Evolutionary conservation across 2,329 filamentous ascomycete genomes (phyloP), one percentile per base, ranked within the genome.

Genomic region (Aspergillus oerlinghausenensis): DNA sequence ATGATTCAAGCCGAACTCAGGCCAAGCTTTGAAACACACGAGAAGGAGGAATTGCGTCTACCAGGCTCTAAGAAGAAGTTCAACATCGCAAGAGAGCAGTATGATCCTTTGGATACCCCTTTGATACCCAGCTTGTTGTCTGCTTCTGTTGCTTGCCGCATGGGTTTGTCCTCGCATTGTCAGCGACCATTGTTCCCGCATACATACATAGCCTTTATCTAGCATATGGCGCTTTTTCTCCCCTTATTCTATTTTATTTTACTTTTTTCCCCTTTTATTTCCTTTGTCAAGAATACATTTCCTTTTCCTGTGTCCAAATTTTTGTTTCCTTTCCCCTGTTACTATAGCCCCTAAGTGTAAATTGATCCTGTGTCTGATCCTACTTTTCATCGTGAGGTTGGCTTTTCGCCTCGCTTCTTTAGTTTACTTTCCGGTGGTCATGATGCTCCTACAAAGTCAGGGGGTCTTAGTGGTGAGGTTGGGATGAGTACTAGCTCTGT

Each of bases 61-160:
- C 28, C 45, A 62, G 59, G 57, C 62, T 66, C 60, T 60, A 55
- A 54, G 54, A 58, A 61, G 43, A 47, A 47, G 43, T 62, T 51
- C 54, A 58, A 61, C 55, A 60, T 62, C 63, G 57, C 11, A 47
- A 66, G 63, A 65, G 63, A 69, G 65, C 66, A 71, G 63, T 63
- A 60, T 67, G 66, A 65, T 69, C 68, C 67, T 70, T 73, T 73
- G 70, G 69, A 70, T 71, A 74, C 71, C 71, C 71, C 48, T 32
- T 25, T 55, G 47, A 65, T 67, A 64, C 65, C 51, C 55, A 49
- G 63, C 61, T 53, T 65, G 63, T 65, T 67, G 48, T 49, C 23
- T 14, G 23, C 28, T 49, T 29, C 23, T 50, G 48, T 17, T 50
- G 35, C 25, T 38, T 50, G 35, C 28, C 49, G 32, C 19, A 67